Conservation (phyloP, 1,284 basidiomycete genomes). For the Xanthoconium separans region DNA sequence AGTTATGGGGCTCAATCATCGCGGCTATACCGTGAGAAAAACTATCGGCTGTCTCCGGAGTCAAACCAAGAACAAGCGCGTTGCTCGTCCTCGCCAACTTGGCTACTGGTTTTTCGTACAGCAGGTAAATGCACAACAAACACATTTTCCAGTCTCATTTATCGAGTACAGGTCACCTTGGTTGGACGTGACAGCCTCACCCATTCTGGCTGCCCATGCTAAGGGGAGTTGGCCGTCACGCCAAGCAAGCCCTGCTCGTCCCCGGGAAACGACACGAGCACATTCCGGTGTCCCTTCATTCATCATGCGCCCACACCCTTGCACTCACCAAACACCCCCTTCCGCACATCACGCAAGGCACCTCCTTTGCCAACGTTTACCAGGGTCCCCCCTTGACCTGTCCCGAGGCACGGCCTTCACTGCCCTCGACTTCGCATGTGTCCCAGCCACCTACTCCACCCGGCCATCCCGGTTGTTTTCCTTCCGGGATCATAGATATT, state of each 20-base stretch:
- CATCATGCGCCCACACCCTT: constrained; percentile 30
- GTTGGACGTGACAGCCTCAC: constrained; percentile 36
- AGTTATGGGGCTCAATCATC: background rate
- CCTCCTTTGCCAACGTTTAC: background rate
- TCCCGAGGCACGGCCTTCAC: background rate
- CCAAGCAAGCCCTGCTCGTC: constrained; percentile 36
- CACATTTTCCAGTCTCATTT: constrained; percentile 7
- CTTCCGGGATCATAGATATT: constrained; percentile 23
- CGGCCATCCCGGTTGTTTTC: constrained; percentile 19
- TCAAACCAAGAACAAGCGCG: background rate
- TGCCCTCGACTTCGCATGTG: background rate
- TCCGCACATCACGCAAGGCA: constrained; percentile 9
- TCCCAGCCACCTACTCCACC: background rate
- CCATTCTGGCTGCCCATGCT: constrained; percentile 67
- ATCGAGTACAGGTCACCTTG: no score
- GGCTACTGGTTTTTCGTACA: background rate
- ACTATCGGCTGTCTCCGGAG: constrained; percentile 12
- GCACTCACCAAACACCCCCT: constrained; percentile 10
- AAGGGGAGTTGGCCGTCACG: constrained; percentile 54
- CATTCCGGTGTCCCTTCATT: constrained; percentile 10
- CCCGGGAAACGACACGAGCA: constrained; percentile 8
- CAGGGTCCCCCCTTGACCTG: background rate
- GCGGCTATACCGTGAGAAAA: constrained; percentile 14
- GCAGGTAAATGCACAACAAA: constrained; percentile 9
- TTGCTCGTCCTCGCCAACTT: no score